Conservation (phyloP, 2,329 filamentous ascomycete genomes). For the Fusarium buxicola region DNA sequence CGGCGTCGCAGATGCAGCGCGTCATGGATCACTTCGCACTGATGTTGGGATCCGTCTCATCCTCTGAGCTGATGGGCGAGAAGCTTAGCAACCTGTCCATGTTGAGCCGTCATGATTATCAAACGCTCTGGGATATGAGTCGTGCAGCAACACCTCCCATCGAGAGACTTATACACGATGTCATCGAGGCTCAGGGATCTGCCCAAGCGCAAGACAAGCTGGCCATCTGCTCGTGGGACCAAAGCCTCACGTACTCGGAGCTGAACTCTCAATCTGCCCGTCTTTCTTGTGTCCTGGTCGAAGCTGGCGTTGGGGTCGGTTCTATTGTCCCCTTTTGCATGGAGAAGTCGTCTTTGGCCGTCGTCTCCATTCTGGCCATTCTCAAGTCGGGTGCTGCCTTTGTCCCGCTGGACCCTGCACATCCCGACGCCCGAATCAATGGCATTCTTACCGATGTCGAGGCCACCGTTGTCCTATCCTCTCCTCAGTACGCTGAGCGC, state of each 20-base stretch:
- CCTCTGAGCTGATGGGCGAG: neutral
- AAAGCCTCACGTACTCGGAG: constrained; percentile 54
- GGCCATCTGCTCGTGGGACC: constrained; percentile 55
- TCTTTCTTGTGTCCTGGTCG: neutral
- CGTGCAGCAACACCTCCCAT: neutral
- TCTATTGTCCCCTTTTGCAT: constrained; percentile 26
- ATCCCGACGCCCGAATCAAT: constrained; percentile 17
- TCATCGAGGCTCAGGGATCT: neutral
- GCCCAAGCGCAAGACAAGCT: constrained; percentile 14
- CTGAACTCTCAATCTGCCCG: constrained; percentile 37
- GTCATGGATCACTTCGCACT: constrained; percentile 37
- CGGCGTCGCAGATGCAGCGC: constrained; percentile 18
- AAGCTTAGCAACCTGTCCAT: constrained; percentile 1
- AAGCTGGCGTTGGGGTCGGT: neutral
- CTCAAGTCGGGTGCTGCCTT: constrained; percentile 21
- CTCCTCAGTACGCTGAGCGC: constrained; percentile 5
- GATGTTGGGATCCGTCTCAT: constrained; percentile 17
- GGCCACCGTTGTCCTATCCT: neutral
- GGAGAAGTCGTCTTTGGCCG: constrained; percentile 21
- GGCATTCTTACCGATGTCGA: constrained; percentile 8
- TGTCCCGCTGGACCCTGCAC: constrained; percentile 8
- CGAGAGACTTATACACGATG: constrained; percentile 17
- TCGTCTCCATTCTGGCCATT: constrained; percentile 15
- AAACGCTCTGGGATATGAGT: constrained; percentile 14
- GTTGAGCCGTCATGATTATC: constrained; percentile 6